Percentiles rank a stretch among this genome's conserved stretches.
phyloP scores from a whole-genome alignment of 2,329 filamentous ascomycete genomes.

The Colletotrichum cereale region DNA sequence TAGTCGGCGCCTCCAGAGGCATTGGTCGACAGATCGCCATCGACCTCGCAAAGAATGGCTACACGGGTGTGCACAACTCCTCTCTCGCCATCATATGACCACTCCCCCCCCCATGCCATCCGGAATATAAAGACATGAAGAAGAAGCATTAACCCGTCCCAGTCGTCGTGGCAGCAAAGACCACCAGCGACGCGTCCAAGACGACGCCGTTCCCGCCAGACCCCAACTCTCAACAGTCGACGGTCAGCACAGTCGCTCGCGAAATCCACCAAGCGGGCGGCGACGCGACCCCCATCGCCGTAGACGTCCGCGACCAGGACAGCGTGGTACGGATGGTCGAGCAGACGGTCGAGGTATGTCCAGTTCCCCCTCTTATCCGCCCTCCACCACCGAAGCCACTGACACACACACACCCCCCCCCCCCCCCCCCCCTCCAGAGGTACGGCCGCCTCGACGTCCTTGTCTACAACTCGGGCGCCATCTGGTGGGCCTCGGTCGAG shows the following conservation, averaged over 20 bases:
- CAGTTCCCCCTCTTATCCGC: background rate
- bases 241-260: slow-evolving; percentile 82
- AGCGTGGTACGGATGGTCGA: slow-evolving; percentile 72
- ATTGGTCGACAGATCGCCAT: slow-evolving; percentile 86
- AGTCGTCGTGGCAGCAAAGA: slow-evolving; percentile 86
- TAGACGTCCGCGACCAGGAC: slow-evolving; percentile 76
- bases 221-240: slow-evolving; percentile 80
- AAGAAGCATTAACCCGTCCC: background rate
- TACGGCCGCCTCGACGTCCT: slow-evolving; percentile 79
- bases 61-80: slow-evolving; percentile 67
- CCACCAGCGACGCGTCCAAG: slow-evolving; percentile 72
- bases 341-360: slow-evolving; percentile 64
- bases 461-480: slow-evolving; percentile 86
- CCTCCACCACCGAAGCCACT: background rate
- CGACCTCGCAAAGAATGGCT: slow-evolving; percentile 78
- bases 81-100: too few relatives aligned
- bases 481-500: slow-evolving; percentile 84
- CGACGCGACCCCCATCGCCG: slow-evolving; percentile 73
- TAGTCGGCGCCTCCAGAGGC: slow-evolving; percentile 82
- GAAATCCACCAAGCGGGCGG: slow-evolving; percentile 78
- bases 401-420: background rate
- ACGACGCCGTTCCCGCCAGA: slow-evolving; percentile 76
- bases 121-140: too few relatives aligned
- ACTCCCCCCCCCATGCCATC: too few relatives aligned
- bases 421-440: slow-evolving; percentile 48